Evolutionary conservation across 441 rosid species (phyloP).

Genomic region (Breynia disticha): DNA sequence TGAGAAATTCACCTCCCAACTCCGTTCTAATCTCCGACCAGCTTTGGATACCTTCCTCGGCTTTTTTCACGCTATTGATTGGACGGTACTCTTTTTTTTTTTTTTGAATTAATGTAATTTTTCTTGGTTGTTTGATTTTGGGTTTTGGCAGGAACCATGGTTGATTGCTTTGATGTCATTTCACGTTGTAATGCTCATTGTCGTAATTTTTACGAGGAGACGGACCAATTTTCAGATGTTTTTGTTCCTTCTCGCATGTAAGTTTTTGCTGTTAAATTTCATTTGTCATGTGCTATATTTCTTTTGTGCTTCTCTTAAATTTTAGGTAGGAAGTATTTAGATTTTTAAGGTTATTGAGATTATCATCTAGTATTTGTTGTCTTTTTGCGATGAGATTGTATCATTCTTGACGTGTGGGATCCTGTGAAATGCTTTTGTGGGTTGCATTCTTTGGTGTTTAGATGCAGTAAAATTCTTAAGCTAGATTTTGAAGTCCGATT

Average conservation of each 20-base stretch:
- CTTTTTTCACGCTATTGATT: constrained; percentile 78
- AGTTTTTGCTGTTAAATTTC: constrained; percentile 18
- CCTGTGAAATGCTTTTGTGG: too few species aligned
- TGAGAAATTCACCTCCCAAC: constrained; percentile 68
- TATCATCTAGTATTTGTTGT: too few species aligned
- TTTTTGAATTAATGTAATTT: not conserved
- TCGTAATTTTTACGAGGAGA: constrained; percentile 50
- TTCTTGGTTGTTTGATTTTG: not conserved
- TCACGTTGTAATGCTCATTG: constrained; percentile 46
- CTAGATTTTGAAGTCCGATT: too few species aligned
- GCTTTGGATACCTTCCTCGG: constrained; percentile 72
- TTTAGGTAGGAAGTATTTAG: too few species aligned
- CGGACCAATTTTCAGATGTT: constrained; percentile 75
- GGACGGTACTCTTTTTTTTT: constrained; percentile 49
- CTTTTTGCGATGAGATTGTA: too few species aligned
- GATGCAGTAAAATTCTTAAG: too few species aligned
- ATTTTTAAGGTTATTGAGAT: too few species aligned
- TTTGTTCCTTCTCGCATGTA: constrained; percentile 71
- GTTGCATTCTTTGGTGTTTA: too few species aligned
- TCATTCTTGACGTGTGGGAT: too few species aligned
- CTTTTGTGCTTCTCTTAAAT: too few species aligned
- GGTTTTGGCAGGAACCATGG: constrained; percentile 63
- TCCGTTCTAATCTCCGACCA: constrained; percentile 68
- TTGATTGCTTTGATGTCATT: constrained; percentile 55
- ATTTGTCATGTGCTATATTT: too few species aligned